Percentiles rank a stretch among this genome's conserved stretches.
phyloP scores from a whole-genome alignment of 1,284 basidiomycete genomes.

The Tilletia setariae region DNA sequence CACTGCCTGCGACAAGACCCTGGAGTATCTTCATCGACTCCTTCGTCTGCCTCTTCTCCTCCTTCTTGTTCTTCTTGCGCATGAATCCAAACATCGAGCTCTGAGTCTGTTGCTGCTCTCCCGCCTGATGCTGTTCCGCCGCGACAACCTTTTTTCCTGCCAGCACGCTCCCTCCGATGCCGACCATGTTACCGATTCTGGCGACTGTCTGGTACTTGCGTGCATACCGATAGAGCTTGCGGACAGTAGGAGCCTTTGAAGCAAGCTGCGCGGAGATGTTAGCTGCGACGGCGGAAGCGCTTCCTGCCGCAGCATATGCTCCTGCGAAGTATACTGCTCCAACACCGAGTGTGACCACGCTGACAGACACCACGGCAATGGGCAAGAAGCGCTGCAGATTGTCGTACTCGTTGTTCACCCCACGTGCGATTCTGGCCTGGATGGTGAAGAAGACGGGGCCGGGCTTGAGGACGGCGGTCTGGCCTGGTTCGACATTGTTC shows the following conservation, averaged over 20 bases:
- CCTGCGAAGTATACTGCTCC: conserved; percentile 44
- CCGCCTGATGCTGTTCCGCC: background rate
- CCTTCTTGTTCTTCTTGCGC: conserved; percentile 1
- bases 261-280: conserved; percentile 31
- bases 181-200: conserved; percentile 39
- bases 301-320: conserved; percentile 34
- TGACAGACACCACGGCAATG: conserved; percentile 37
- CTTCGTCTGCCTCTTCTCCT: background rate
- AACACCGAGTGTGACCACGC: conserved; percentile 32
- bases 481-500: conserved; percentile 33
- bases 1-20: conserved; percentile 37
- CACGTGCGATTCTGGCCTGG: conserved; percentile 24
- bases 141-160: conserved; percentile 19
- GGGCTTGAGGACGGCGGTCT: conserved; percentile 27
- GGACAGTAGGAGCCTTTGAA: conserved; percentile 32
- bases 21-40: conserved; percentile 27
- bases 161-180: conserved; percentile 31
- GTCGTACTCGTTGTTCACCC: conserved; percentile 3
- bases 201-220: conserved; percentile 36
- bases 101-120: background rate
- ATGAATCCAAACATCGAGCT: background rate
- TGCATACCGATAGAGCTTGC: conserved; percentile 37
- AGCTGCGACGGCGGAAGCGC: conserved; percentile 30
- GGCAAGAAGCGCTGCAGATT: conserved; percentile 26
- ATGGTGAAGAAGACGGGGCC: conserved; percentile 46